Evolutionary conservation across 108 stramenopile genomes (phyloP).

Genomic region (Pseudonitzschia delicatissima): DNA sequence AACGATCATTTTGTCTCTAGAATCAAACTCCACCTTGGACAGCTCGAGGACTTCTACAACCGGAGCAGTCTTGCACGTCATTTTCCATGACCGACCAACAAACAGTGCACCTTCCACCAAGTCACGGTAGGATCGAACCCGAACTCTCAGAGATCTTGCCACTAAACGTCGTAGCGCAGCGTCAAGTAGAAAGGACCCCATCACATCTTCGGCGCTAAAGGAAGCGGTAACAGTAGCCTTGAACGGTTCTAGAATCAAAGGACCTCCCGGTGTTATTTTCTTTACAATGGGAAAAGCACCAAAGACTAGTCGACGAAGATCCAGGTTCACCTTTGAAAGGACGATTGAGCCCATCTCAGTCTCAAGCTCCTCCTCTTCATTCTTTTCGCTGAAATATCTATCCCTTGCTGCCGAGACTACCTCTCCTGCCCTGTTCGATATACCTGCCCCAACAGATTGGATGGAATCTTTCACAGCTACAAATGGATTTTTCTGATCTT

Average conservation of each 20-base stretch:
- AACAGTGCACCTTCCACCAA: constrained; percentile 83
- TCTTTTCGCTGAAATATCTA: constrained; percentile 5
- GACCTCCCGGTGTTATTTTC: constrained; percentile 79
- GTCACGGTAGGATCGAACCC: constrained; percentile 76
- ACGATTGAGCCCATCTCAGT: constrained; percentile 59
- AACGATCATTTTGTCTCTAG: constrained; percentile 62
- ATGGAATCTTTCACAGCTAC: constrained; percentile 24
- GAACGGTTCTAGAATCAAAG: constrained; percentile 79
- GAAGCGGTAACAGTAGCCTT: constrained; percentile 74
- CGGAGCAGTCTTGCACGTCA: constrained; percentile 60
- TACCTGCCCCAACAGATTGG: constrained; percentile 22
- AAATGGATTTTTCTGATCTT: constrained; percentile 4
- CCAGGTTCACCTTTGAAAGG: constrained; percentile 69
- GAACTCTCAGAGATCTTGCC: constrained; percentile 61
- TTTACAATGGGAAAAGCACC: constrained; percentile 70
- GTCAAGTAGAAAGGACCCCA: constrained; percentile 73
- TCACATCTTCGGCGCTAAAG: constrained; percentile 76
- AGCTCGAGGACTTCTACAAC: constrained; percentile 73
- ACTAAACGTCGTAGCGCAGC: constrained; percentile 72
- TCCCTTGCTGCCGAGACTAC: constrained; percentile 29
- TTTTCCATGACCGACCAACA: constrained; percentile 77
- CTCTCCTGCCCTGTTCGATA: constrained; percentile 27
- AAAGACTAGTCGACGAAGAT: constrained; percentile 73
- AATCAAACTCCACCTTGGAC: constrained; percentile 78
- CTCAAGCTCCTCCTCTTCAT: constrained; percentile 5